Conservation (phyloP, 2,329 filamentous ascomycete genomes). For the Lizonia empirigonia region DNA sequence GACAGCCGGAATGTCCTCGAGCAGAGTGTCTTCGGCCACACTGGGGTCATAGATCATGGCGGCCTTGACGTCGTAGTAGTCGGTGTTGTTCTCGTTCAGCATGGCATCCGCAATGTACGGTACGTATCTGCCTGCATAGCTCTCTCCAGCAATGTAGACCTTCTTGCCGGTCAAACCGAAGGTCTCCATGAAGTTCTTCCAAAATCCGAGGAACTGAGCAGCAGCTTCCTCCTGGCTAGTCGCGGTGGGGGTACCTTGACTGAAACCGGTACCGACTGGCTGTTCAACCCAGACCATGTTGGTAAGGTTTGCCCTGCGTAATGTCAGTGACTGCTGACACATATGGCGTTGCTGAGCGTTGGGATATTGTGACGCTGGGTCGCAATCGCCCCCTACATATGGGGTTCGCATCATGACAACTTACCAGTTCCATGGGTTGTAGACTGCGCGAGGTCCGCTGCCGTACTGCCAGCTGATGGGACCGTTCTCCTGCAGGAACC, state of each 20-base stretch:
- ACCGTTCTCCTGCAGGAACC: conserved; percentile 57
- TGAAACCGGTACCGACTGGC: conserved; percentile 71
- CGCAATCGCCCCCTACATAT: too few species aligned
- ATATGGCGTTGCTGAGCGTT: too few species aligned
- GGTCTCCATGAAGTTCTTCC: conserved; percentile 75
- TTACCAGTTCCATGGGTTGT: conserved; percentile 54
- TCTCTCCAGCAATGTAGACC: conserved; percentile 76
- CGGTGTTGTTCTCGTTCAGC: conserved; percentile 68
- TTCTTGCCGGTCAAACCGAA: conserved; percentile 70
- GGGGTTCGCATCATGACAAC: too few species aligned
- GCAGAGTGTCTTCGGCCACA: conserved; percentile 60
- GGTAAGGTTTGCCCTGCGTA: conserved; percentile 61
- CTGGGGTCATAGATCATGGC: conserved; percentile 76
- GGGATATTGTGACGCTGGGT: too few species aligned
- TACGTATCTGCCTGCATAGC: conserved; percentile 67
- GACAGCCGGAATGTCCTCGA: conserved; percentile 60
- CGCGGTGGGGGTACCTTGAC: conserved; percentile 67
- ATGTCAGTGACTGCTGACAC: neutral
- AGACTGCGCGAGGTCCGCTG: conserved; percentile 45
- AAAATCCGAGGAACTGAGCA: conserved; percentile 76
- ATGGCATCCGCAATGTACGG: conserved; percentile 77
- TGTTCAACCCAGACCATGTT: conserved; percentile 80
- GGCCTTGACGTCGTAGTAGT: conserved; percentile 70
- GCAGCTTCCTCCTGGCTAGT: conserved; percentile 71
- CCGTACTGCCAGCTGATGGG: conserved; percentile 55